Evolutionary conservation across 1,284 basidiomycete species (phyloP), one percentile per base, ranked within the genome.

Genomic region (Tremellales sp.): DNA sequence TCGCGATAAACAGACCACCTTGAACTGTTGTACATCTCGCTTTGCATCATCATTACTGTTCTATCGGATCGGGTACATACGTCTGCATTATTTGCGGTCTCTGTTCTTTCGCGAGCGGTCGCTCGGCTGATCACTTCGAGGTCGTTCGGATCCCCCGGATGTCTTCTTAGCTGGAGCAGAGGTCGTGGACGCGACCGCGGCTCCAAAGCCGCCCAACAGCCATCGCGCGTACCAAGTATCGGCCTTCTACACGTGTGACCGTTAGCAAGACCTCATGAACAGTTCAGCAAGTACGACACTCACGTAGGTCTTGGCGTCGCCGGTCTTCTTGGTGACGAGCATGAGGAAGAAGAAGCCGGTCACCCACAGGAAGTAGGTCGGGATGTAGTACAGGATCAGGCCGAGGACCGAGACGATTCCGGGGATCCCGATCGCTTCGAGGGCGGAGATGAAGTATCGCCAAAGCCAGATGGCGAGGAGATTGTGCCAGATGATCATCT

Each of bases 391-490:
- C 3, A 54, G 46, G 26, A 69, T 58, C 43, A 65, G 40, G 0
- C 56, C 62, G 1, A 53, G 45, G 4, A 60, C 53, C 2, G 59
- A 62, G 19, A 65, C 43, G 8, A 69, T 6, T 7, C 65, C 64
- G 2, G 67, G 65, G 11, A 69, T 51, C 2, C 46, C 40, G 23
- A 67, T 31, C 0, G 49, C 42, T 40, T 69, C 64, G 12, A 67
- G 45, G 2, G 60, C 54, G 1, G 56, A 54, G 35, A 66, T 49
- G 19, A 67, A 43, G 46, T 57, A 59, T 40, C 67, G 56, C 61
- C 61, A 66, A 1, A 62, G 45, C 67, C 67, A 69, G 29, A 69
- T 66, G 2, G 64, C 65, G 7, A 67, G 52, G 11, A 65, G 53
- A 39, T 64, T 64, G 42, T 69, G 64, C 59, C 61, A 64, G 25